Base-by-base conservation (phyloP, 2,329 filamentous ascomycete genomes). In the Clathrospora elynae region DNA sequence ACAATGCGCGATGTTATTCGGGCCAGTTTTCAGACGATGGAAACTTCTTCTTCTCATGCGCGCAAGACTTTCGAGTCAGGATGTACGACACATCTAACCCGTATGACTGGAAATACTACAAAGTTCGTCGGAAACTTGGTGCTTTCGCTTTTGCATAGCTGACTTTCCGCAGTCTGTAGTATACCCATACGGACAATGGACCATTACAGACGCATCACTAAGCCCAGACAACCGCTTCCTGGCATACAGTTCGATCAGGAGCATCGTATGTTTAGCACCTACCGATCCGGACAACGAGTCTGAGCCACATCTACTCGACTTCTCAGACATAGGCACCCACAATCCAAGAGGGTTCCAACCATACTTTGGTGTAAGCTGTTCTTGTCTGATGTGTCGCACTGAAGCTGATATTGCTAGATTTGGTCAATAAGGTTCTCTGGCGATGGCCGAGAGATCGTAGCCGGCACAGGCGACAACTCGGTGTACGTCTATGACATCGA, bases 31-130 rank as follows among this genome's bases (percentile, higher is more conserved):
- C 90, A 0, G 88, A 95, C 53, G 93, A 99, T 59, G 93, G 93
- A 17, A 95, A 96, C 70, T 97, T 97, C 75, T 97, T 96, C 75
- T 97, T 92, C 66, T 85, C 87, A 5, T 93, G 88, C 62, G 87
- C 87, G 7, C 90, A 96, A 70, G 91, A 97, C 70, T 96, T 96
- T 73, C 87, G 84, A 57, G 90, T 99, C 7, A 86, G 91, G 38
- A 91, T 99, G 88, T 99, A 97, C 71, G 92, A 97, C 68, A 97
- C 93, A 0, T 91, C 88, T 2, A 96, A 96, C 58, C 90, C 92
- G 0, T 95, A 93, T 70, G 82, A 90, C 53, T 99, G 93, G 93
- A 87, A 86, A 66, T 91, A 96, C 69, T 96, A 96, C 77, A 97
- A 96, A 73, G 71, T 88, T 86, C 69, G 53, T 31, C 28, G 17